phyloP scores from a whole-genome alignment of 495 filamentous ascomycete species.

The Penicillium odoratum region DNA sequence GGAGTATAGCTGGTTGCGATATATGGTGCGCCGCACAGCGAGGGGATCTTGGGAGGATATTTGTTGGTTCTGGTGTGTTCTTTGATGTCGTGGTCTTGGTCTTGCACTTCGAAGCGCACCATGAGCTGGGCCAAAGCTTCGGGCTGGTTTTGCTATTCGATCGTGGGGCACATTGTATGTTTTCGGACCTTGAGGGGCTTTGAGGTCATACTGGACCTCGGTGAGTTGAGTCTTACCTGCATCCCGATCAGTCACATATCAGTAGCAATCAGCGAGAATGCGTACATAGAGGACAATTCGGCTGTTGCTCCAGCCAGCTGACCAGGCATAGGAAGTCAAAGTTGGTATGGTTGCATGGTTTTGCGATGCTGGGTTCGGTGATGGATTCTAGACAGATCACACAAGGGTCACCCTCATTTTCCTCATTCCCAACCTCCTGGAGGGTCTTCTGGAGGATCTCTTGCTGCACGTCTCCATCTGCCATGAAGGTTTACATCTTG shows the following conservation, averaged over 20 bases:
- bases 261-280: not conserved
- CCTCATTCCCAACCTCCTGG: conserved; percentile 41
- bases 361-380: conserved; percentile 66
- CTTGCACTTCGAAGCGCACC: conserved; percentile 11
- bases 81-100: conserved; percentile 25
- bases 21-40: conserved; percentile 69
- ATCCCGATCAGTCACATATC: conserved; percentile 14
- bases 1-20: conserved; percentile 74
- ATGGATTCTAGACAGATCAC: conserved; percentile 72
- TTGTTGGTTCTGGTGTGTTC: conserved; percentile 24
- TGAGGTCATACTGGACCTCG: conserved; percentile 67
- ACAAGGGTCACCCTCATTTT: conserved; percentile 40
- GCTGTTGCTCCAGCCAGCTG: conserved; percentile 75
- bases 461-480: conserved; percentile 44
- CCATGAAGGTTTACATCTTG: conserved; percentile 21
- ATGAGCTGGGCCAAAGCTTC: not conserved
- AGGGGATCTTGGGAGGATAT: conserved; percentile 57
- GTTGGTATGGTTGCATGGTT: conserved; percentile 74
- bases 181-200: conserved; percentile 52
- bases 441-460: conserved; percentile 47
- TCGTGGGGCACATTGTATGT: conserved; percentile 43
- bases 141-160: conserved; percentile 4
- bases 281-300: conserved; percentile 74
- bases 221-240: conserved; percentile 62
- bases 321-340: conserved; percentile 85